phyloP scores from a whole-genome alignment of 176 grass and related monocot genomes.

The Urochloa ruziziensis region DNA sequence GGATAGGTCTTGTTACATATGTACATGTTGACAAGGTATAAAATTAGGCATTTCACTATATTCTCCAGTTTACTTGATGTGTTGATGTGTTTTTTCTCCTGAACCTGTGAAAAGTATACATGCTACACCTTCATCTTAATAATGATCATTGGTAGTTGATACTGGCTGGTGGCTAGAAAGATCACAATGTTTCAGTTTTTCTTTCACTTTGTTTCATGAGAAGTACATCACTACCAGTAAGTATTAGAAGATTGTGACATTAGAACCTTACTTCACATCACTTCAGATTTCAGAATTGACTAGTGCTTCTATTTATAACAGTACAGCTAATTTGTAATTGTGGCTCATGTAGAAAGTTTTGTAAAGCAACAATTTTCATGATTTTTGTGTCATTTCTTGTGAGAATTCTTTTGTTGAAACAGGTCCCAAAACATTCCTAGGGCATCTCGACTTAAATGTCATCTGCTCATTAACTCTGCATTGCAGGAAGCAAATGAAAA shows the following conservation, averaged over 20 bases:
- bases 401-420: background rate
- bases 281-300: background rate
- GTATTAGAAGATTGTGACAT: background rate
- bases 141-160: background rate
- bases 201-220: background rate
- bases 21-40: background rate
- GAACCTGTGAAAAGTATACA: background rate
- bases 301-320: background rate
- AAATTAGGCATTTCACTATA: background rate
- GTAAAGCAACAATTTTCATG: background rate
- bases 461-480: background rate
- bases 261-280: background rate
- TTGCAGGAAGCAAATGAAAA: constrained; percentile 89
- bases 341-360: background rate
- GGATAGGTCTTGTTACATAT: background rate
- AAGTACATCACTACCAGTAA: background rate
- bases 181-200: background rate
- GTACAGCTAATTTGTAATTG: background rate
- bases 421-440: background rate
- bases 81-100: background rate
- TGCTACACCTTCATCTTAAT: background rate
- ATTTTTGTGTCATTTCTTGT: background rate
- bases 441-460: background rate
- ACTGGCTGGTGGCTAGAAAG: background rate
- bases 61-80: background rate